Percentiles rank a stretch among this genome's conserved stretches.
Evolutionary conservation across 176 grass and related monocot genomes (phyloP).

Genomic region (Oryza punctata): DNA sequence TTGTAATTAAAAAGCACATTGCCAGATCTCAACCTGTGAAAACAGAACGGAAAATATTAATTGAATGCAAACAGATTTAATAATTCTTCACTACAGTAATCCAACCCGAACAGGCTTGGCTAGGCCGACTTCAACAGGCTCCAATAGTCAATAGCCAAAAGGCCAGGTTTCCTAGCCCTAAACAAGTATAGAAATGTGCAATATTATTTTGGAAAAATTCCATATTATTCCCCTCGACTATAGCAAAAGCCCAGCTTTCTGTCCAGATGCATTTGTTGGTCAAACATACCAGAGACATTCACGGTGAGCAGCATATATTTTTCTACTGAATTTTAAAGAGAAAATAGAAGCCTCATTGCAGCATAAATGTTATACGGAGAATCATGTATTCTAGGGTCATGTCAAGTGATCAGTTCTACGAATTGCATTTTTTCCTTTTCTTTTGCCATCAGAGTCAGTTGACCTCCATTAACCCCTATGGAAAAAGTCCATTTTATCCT

Average conservation of each 20-base stretch:
- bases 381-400: not conserved
- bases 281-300: not conserved
- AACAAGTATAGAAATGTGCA: not conserved
- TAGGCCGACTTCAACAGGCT: not conserved
- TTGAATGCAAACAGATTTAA: constrained; percentile 29
- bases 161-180: not conserved
- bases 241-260: not conserved
- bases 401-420: no score
- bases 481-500: no score
- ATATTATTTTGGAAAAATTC: not conserved
- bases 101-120: not conserved
- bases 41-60: constrained; percentile 17
- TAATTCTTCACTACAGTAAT: not conserved
- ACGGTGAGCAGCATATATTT: not conserved
- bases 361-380: not conserved
- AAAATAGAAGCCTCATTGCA: not conserved
- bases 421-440: no score
- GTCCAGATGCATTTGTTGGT: not conserved
- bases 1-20: constrained; percentile 98
- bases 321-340: not conserved
- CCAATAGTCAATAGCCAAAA: not conserved
- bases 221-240: not conserved
- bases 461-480: no score
- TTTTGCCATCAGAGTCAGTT: no score
- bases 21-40: constrained; percentile 82